A percentile compares a stretch with the other conserved stretches of the same genome.
Conservation (phyloP, 164 flowering plant species). For the Vitis cinerea region DNA sequence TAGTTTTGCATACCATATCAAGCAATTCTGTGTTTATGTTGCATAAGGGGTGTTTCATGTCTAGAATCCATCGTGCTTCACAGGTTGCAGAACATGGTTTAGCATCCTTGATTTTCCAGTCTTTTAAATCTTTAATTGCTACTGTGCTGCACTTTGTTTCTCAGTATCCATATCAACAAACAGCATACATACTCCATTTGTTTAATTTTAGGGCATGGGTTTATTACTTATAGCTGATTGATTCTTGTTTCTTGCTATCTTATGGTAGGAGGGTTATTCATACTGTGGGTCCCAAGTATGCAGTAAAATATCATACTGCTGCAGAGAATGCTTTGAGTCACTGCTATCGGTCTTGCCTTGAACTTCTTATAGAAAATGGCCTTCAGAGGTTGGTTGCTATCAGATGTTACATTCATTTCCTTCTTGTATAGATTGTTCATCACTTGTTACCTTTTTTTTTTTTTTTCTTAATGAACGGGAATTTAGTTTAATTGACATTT, state of each 20-base stretch:
- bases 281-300: slow-evolving; percentile 99
- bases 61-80: not conserved
- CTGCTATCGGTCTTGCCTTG: slow-evolving; percentile 98
- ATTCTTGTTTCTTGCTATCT: not conserved
- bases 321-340: slow-evolving; percentile 99
- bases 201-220: not conserved
- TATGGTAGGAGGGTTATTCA: slow-evolving; percentile 87
- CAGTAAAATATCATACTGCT: slow-evolving; percentile 98
- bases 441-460: not conserved
- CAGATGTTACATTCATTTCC: slow-evolving; percentile 10
- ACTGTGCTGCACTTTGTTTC: not conserved
- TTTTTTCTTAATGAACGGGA: not conserved
- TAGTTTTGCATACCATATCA: not conserved
- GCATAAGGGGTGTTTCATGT: not conserved
- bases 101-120: not conserved
- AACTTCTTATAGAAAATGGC: slow-evolving; percentile 92
- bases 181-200: not conserved
- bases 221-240: not conserved
- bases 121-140: not conserved
- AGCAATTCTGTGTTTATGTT: not conserved
- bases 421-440: slow-evolving; percentile 8
- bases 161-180: not conserved
- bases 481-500: slow-evolving; percentile 19
- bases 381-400: slow-evolving; percentile 56
- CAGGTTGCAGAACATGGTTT: not conserved